Percentiles rank a stretch among this genome's conserved stretches.
Evolutionary conservation across 768 basidiomycete genomes (phyloP).

Genomic region (Russula lepida): DNA sequence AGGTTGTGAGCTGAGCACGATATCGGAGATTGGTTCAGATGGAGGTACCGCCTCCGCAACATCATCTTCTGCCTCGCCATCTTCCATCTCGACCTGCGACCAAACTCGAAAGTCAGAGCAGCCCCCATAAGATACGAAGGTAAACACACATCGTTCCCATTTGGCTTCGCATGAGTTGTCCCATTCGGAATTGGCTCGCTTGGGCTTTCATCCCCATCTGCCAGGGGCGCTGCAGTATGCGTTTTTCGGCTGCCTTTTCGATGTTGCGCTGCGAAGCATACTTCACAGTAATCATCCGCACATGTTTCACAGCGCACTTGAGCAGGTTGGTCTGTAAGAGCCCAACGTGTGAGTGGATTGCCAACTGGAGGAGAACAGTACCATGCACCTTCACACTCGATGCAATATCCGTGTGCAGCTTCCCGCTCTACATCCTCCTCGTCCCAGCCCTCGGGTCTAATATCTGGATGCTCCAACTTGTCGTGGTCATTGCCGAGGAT

Average conservation of each 20-base stretch:
- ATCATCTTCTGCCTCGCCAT: conserved; percentile 31
- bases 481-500: conserved; percentile 62
- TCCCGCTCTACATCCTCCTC: conserved; percentile 46
- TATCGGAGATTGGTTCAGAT: conserved; percentile 28
- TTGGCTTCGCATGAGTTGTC: conserved; percentile 23
- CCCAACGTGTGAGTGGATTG: not conserved
- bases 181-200: conserved; percentile 20
- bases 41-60: conserved; percentile 28
- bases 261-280: conserved; percentile 80
- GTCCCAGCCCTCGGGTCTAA: conserved; percentile 51
- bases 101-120: not conserved
- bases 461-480: conserved; percentile 47
- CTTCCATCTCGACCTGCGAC: conserved; percentile 35
- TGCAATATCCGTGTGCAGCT: conserved; percentile 56
- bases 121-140: conserved; percentile 15
- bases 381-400: conserved; percentile 76
- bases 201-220: conserved; percentile 16
- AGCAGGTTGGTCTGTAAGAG: conserved; percentile 66
- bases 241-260: conserved; percentile 69
- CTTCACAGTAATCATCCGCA: conserved; percentile 68
- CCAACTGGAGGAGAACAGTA: not conserved
- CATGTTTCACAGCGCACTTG: conserved; percentile 67
- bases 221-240: conserved; percentile 47
- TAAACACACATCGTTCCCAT: conserved; percentile 14
- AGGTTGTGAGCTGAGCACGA: conserved; percentile 47